These are phyloP conservation scores for Cladorrhinum sp. DNA, from an alignment of 2,329 filamentous ascomycete genomes.

Conservation along the genomic window DNA sequence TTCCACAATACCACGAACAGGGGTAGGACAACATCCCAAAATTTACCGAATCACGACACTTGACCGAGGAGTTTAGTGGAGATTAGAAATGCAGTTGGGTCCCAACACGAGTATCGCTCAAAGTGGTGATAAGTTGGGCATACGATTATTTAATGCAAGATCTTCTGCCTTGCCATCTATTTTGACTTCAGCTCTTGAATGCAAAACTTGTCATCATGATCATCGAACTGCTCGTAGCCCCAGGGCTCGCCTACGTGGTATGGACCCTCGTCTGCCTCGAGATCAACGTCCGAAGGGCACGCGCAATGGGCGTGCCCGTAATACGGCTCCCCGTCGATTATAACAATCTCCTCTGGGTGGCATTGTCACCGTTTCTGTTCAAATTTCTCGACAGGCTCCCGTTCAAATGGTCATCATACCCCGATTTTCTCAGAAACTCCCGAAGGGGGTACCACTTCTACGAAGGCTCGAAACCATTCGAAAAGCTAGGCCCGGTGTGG, in stretches of 20 bases:
- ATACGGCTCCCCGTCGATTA: constrained; percentile 33
- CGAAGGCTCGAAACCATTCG: constrained; percentile 26
- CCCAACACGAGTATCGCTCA: too few relatives aligned
- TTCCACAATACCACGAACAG: too few relatives aligned
- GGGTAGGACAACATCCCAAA: too few relatives aligned
- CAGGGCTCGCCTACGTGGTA: neutral
- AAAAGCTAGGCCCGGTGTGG: constrained; percentile 20
- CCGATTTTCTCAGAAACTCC: constrained; percentile 24
- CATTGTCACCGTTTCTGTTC: constrained; percentile 24
- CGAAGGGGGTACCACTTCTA: constrained; percentile 31
- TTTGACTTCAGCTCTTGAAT: too few relatives aligned
- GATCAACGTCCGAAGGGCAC: constrained; percentile 26
- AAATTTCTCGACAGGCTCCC: constrained; percentile 26
- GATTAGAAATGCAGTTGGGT: too few relatives aligned
- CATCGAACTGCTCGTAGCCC: too few relatives aligned
- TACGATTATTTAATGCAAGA: too few relatives aligned
- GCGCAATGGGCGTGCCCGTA: constrained; percentile 32
- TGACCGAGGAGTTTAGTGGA: too few relatives aligned
- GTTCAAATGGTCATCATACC: constrained; percentile 22
- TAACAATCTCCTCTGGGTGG: constrained; percentile 32
- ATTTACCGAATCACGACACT: too few relatives aligned
- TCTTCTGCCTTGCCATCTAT: too few relatives aligned
- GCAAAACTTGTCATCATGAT: too few relatives aligned
- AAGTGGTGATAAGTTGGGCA: too few relatives aligned
- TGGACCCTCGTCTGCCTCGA: neutral